Evolutionary conservation across 306 rosid species (phyloP), one percentile per base, ranked within the genome.

Genomic region (Castanospermum australe): DNA sequence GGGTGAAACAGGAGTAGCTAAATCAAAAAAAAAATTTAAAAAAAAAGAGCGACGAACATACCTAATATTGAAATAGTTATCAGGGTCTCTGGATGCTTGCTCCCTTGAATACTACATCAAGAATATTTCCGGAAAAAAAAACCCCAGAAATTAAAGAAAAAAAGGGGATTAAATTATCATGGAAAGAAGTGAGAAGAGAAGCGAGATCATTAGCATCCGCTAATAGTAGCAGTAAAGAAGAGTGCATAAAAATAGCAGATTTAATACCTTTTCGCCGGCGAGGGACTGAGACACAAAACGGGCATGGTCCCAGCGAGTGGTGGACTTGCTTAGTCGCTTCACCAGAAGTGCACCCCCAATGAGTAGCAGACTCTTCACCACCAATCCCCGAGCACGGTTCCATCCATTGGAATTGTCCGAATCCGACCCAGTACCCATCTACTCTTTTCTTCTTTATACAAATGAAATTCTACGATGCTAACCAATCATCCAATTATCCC

Each of bases 291-390:
- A 35, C 28, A 93, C 97, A 38, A 90, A 67, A 63, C 92, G 88
- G 36, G 99, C 88, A 84, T 96, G 99, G 89, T 96, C 99, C 98
- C 99, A 89, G 44, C 99, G 98, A 6, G 99, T 93, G 65, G 99
- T 96, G 82, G 99, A 90, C 88, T 93, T 96, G n/a, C 94, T 90
- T 25, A 96, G 93, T 11, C 95, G 93, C 55, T 93, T 96, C 4
- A 96, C 88, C 81, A 96, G 84, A 36, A 96, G 86, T 20, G 94
- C 98, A 12, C 99, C 98, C 18, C 99, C 99, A 8, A 96, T 69
- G 32, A 96, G 85, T 8, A 96, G 63, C 52, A 96, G 71, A 52
- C 91, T 84, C 82, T 96, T 96, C 50, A 87, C 62, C 14, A 90
- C 90, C 59, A 93, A 69, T 3, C 99, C 98, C 17, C 91, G 88